phyloP scores from a whole-genome alignment of 495 filamentous ascomycete genomes.

The Aspergillus incahuasiensis region DNA sequence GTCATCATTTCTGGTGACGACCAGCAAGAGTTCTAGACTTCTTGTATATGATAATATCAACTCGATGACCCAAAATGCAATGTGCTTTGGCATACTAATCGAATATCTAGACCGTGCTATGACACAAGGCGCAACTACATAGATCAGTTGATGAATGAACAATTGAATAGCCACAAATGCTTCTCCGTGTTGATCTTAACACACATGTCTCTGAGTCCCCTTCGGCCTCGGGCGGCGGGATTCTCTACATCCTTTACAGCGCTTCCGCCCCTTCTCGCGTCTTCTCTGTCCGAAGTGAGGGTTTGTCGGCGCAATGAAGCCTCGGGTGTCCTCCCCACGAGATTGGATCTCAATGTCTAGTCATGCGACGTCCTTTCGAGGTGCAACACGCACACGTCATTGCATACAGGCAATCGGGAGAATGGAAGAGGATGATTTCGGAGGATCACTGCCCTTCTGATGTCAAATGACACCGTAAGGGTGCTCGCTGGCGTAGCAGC shows the following conservation, averaged over 20 bases:
- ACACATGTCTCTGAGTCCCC: background rate
- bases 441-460: background rate
- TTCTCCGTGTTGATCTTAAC: background rate
- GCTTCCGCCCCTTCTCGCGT: background rate
- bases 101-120: conserved; percentile 11
- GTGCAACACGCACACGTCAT: background rate
- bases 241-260: background rate
- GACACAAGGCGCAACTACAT: conserved; percentile 14
- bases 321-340: background rate
- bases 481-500: background rate
- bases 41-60: conserved; percentile 19
- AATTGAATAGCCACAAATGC: conserved; percentile 2
- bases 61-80: conserved; percentile 19
- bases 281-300: background rate
- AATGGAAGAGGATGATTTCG: background rate
- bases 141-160: conserved; percentile 16
- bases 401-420: background rate
- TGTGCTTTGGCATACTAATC: conserved; percentile 10
- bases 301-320: background rate
- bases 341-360: background rate
- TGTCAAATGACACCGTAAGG: background rate
- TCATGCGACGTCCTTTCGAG: background rate
- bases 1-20: conserved; percentile 93
- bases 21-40: conserved; percentile 80
- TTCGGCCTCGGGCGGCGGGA: background rate